phyloP scores from a whole-genome alignment of 495 filamentous ascomycete genomes.

The Thozetella sp. region DNA sequence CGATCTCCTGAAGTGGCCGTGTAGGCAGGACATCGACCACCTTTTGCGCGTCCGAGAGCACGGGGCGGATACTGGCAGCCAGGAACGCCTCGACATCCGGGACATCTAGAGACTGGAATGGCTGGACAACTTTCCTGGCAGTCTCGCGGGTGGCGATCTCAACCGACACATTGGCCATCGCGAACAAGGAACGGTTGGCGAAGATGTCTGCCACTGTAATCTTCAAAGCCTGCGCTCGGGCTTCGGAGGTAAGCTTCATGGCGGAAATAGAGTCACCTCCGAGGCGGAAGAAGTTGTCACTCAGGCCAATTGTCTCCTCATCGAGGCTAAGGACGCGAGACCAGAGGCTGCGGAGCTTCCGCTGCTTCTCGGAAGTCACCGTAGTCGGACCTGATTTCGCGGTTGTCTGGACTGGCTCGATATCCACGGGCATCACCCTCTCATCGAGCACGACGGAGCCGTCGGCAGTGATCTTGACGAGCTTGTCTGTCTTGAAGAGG shows the following conservation, averaged over 20 bases:
- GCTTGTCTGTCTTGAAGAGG: conserved; percentile 28
- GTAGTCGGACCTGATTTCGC: neutral
- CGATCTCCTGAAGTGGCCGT: conserved; percentile 66
- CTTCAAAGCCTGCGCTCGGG: conserved; percentile 48
- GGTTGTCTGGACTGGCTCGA: neutral
- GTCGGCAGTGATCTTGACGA: conserved; percentile 26
- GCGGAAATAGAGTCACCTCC: conserved; percentile 73
- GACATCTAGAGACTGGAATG: conserved; percentile 32
- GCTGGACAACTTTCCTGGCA: conserved; percentile 5
- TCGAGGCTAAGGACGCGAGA: conserved; percentile 28
- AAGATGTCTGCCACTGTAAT: conserved; percentile 60
- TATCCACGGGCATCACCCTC: neutral
- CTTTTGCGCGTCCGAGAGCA: conserved; percentile 41
- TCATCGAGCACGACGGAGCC: neutral
- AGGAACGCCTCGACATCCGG: conserved; percentile 26
- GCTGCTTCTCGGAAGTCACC: conserved; percentile 33
- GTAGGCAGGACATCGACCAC: conserved; percentile 60
- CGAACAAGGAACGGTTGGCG: conserved; percentile 46
- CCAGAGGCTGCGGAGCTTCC: conserved; percentile 33
- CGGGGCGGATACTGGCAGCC: conserved; percentile 28
- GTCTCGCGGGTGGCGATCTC: conserved; percentile 12
- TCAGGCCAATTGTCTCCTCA: conserved; percentile 44
- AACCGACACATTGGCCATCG: conserved; percentile 34
- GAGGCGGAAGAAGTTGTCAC: conserved; percentile 63
- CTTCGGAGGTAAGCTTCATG: conserved; percentile 67